Conservation (phyloP, 2,329 filamentous ascomycete species). For the Hymenoscyphus linearis region DNA sequence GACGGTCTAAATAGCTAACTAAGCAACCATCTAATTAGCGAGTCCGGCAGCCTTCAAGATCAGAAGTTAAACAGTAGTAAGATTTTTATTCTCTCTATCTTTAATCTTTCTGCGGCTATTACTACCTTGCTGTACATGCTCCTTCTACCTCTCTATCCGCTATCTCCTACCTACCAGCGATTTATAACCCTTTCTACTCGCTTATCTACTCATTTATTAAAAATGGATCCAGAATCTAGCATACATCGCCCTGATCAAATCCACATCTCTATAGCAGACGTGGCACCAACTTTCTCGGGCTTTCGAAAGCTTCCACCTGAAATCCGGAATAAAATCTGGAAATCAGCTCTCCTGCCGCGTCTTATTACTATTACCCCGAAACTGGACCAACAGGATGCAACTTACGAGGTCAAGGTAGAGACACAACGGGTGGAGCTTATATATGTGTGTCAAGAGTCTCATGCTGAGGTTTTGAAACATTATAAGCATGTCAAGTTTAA, state of each 20-base stretch:
- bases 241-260: neutral
- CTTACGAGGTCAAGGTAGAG: constrained; percentile 7
- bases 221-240: neutral
- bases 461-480: neutral
- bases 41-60: neutral
- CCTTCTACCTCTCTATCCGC: neutral
- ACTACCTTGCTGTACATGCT: neutral
- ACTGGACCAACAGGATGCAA: constrained; percentile 7
- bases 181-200: neutral
- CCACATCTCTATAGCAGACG: neutral
- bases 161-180: neutral
- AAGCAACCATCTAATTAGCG: too few relatives aligned
- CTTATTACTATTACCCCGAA: constrained; percentile 8
- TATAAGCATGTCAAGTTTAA: neutral
- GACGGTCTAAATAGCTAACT: neutral
- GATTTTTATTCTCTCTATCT: neutral
- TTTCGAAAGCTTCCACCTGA: constrained; percentile 10
- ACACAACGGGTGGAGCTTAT: constrained; percentile 5
- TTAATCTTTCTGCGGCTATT: neutral
- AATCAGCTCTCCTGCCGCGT: constrained; percentile 4
- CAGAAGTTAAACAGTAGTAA: neutral
- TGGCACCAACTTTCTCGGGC: constrained; percentile 2
- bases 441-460: constrained; percentile 6
- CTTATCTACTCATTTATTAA: neutral
- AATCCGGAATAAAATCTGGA: constrained; percentile 9